Conservation (phyloP, 768 basidiomycete genomes). For the Podaxis rugospora region DNA sequence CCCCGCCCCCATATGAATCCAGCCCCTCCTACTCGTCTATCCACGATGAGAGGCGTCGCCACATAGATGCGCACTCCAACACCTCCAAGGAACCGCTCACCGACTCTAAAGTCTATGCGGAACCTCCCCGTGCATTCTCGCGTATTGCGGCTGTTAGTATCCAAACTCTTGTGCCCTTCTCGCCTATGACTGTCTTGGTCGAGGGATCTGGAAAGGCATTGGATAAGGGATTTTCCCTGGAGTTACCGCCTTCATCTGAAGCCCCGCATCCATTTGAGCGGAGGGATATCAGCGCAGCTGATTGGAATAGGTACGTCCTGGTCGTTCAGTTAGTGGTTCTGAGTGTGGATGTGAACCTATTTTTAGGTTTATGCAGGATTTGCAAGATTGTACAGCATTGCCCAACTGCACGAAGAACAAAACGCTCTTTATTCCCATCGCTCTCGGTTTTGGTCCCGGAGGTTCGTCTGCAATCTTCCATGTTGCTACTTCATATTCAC, state of each 20-base stretch:
- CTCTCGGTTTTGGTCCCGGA: background rate
- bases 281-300: slow-evolving; percentile 1
- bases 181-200: background rate
- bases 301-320: slow-evolving; percentile 6
- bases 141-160: background rate
- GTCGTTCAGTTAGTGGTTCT: background rate
- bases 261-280: background rate
- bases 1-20: slow-evolving; percentile 2
- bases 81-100: background rate
- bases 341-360: background rate
- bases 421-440: background rate
- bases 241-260: background rate
- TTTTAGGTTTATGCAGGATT: slow-evolving; percentile 1
- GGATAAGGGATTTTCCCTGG: slow-evolving; percentile 5
- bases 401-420: background rate
- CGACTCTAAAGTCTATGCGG: background rate
- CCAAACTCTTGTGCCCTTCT: background rate
- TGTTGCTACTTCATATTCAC: background rate
- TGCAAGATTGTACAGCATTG: background rate
- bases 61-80: background rate
- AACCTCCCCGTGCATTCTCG: background rate
- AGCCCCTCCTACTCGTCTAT: background rate
- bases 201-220: slow-evolving; percentile 3
- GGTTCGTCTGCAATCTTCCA: background rate
- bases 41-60: background rate